These are phyloP conservation scores for Leucoagaricus sp. DNA, from an alignment of 1,284 basidiomycete species.

Conservation along the genomic window DNA sequence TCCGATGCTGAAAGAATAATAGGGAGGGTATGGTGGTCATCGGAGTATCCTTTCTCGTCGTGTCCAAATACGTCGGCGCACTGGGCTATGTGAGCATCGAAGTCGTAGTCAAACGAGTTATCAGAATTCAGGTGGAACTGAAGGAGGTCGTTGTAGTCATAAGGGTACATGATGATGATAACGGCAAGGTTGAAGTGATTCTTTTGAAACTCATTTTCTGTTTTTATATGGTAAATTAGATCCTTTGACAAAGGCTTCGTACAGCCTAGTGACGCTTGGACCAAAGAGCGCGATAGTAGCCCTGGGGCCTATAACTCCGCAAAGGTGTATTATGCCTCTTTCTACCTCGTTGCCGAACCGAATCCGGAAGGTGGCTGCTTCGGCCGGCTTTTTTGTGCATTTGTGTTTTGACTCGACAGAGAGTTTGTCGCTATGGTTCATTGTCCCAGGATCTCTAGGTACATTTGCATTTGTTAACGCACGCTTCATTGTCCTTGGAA, in stretches of 20 bases:
- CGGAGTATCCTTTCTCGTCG: constrained; percentile 9
- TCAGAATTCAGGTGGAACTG: constrained; percentile 10
- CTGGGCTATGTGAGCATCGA: constrained; percentile 13
- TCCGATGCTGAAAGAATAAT: constrained; percentile 2
- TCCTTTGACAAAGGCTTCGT: constrained; percentile 12
- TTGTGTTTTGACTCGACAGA: not conserved
- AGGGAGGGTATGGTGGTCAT: constrained; percentile 5
- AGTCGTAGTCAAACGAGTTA: constrained; percentile 10
- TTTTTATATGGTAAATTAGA: constrained; percentile 14
- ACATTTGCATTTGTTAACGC: not conserved
- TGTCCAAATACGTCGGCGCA: constrained; percentile 8
- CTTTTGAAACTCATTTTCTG: constrained; percentile 7
- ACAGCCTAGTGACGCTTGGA: constrained; percentile 11
- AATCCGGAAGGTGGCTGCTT: constrained; percentile 11
- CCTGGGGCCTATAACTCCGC: constrained; percentile 14
- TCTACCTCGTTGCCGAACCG: constrained; percentile 27
- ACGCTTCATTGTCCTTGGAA: constrained; percentile 2
- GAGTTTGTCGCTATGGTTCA: not conserved
- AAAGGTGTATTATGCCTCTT: constrained; percentile 18
- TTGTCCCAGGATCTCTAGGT: not conserved
- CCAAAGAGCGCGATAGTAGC: constrained; percentile 14
- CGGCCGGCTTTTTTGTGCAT: not conserved
- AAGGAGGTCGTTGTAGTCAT: constrained; percentile 8
- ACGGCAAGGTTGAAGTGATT: not conserved
- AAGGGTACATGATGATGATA: constrained; percentile 5